Percentiles rank a stretch among this genome's conserved stretches.
phyloP scores from a whole-genome alignment of 1,284 basidiomycete genomes.

The Macrocybe sp. region DNA sequence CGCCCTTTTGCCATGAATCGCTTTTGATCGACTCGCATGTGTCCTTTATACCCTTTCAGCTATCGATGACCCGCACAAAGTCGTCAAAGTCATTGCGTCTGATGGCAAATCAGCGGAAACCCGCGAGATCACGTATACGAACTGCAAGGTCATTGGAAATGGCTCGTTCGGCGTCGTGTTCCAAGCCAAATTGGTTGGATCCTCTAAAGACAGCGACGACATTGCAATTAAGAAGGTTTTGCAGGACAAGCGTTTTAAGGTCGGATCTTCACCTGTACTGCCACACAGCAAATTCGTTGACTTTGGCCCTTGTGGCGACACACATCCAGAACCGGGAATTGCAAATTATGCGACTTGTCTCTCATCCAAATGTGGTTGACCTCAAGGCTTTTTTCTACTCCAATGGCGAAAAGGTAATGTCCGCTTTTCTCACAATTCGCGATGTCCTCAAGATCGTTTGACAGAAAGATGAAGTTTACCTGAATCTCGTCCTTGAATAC shows the following conservation, averaged over 20 bases:
- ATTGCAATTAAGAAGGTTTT: constrained; percentile 99
- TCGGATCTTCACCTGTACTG: constrained; percentile 29
- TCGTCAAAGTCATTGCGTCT: constrained; percentile 92
- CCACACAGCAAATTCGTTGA: constrained; percentile 3
- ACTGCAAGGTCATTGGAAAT: constrained; percentile 98
- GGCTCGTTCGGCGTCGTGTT: constrained; percentile 99
- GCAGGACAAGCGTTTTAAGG: constrained; percentile 99
- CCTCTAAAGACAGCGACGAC: constrained; percentile 67
- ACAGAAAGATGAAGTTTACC: constrained; percentile 99
- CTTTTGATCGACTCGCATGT: constrained; percentile 28
- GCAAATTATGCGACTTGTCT: constrained; percentile 98
- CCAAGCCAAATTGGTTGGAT: constrained; percentile 71
- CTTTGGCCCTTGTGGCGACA: neutral
- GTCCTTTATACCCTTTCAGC: constrained; percentile 34
- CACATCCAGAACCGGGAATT: constrained; percentile 89
- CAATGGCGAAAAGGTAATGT: constrained; percentile 91
- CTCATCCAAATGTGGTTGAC: constrained; percentile 97
- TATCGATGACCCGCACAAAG: constrained; percentile 92
- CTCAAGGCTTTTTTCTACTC: constrained; percentile 99
- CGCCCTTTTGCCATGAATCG: constrained; percentile 22
- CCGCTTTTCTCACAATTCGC: constrained; percentile 10
- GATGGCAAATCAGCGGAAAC: constrained; percentile 93
- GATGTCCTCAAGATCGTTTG: constrained; percentile 12
- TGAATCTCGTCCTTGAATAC: constrained; percentile 99
- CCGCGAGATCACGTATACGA: constrained; percentile 90